A percentile compares a stretch with the other conserved stretches of the same genome.
Conservation (phyloP, 2,329 filamentous ascomycete genomes). For the Aurifilum marmelostoma region DNA sequence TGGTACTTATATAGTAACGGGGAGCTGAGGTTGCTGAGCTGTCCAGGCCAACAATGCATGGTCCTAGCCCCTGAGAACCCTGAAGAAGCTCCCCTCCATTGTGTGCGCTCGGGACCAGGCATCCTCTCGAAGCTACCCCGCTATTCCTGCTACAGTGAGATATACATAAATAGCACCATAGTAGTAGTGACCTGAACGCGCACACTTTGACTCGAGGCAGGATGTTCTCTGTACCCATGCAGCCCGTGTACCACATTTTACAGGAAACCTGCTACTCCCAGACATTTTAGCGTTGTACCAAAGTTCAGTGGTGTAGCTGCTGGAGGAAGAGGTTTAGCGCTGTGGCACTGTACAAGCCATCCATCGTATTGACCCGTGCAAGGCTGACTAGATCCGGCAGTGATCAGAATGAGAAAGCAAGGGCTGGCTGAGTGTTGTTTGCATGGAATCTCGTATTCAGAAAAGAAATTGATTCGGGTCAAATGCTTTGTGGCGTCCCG, state of each 20-base stretch:
- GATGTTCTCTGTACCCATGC: neutral
- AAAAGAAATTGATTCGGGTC: neutral
- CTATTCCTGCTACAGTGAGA: constrained; percentile 5
- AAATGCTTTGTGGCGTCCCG: neutral
- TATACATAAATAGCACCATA: neutral
- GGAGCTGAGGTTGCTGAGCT: constrained; percentile 15
- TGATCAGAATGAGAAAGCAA: neutral
- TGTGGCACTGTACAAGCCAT: neutral
- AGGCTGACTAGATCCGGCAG: neutral
- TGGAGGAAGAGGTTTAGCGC: constrained; percentile 2
- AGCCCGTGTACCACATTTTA: too few species aligned
- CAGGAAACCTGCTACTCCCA: neutral
- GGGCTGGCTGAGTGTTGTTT: neutral
- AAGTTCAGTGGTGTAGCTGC: neutral
- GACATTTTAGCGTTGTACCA: too few species aligned
- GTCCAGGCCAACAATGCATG: constrained; percentile 5
- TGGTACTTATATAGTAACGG: constrained; percentile 16
- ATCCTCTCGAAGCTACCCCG: constrained; percentile 23
- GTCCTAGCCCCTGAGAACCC: constrained; percentile 15
- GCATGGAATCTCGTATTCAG: neutral
- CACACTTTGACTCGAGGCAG: neutral
- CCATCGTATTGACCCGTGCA: neutral
- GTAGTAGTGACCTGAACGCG: neutral
- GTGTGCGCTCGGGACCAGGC: constrained; percentile 11
- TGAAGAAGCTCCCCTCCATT: constrained; percentile 11